A percentile compares a stretch with the other conserved stretches of the same genome.
Evolutionary conservation across 2,329 filamentous ascomycete genomes (phyloP).

Genomic region (Capronia americana): DNA sequence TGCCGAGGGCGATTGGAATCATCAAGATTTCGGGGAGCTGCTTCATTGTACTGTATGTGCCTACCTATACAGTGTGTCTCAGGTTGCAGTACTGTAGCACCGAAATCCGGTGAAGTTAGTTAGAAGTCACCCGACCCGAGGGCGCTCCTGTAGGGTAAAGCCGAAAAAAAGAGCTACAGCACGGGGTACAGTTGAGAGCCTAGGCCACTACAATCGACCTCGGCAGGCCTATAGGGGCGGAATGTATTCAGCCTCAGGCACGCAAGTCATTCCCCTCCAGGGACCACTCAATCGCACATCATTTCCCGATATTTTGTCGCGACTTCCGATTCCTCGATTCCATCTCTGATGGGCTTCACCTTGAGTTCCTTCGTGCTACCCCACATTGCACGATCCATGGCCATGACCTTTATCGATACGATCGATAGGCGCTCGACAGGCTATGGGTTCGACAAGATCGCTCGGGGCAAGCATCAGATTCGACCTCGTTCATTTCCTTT

Average conservation of each 20-base stretch:
- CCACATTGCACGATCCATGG: conserved; percentile 2
- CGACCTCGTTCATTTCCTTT: not conserved
- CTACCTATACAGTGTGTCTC: too few relatives aligned
- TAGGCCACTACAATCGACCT: not conserved
- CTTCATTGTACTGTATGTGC: not conserved
- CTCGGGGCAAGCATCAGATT: not conserved
- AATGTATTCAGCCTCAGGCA: not conserved
- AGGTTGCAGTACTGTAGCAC: not conserved
- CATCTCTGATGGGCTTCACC: not conserved
- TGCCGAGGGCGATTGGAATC: conserved; percentile 3
- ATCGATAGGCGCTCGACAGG: conserved; percentile 7
- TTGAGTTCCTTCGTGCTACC: conserved; percentile 1
- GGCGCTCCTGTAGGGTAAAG: too few relatives aligned
- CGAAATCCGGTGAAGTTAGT: too few relatives aligned
- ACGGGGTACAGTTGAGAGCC: not conserved
- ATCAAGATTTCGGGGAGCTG: not conserved
- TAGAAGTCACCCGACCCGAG: too few relatives aligned
- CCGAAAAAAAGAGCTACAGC: too few relatives aligned
- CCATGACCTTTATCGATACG: conserved; percentile 5
- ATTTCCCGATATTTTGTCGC: not conserved
- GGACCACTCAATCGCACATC: not conserved
- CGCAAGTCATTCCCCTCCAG: not conserved
- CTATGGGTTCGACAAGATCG: not conserved
- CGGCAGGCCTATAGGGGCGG: not conserved
- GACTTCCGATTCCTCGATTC: not conserved